Evolutionary conservation across 2,329 filamentous ascomycete genomes (phyloP).

Genomic region (Colletotrichum cereale): DNA sequence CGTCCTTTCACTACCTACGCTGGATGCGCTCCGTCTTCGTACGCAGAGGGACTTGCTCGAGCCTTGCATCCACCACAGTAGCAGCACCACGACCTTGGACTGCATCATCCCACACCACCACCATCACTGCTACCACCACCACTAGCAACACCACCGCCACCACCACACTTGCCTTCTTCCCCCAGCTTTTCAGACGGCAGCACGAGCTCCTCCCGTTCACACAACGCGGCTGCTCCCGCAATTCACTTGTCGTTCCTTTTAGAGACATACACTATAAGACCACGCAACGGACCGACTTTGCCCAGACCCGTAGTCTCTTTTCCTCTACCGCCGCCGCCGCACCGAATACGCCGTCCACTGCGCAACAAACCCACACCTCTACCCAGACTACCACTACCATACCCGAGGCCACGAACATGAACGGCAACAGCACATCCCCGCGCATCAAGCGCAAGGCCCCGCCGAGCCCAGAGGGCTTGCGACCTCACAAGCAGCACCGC

Average conservation of each 20-base stretch:
- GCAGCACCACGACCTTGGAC: constrained; percentile 28
- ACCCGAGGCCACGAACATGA: constrained; percentile 53
- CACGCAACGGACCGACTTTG: constrained; percentile 16
- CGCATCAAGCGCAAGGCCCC: constrained; percentile 67
- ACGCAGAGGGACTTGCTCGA: constrained; percentile 36
- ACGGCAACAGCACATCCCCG: constrained; percentile 54
- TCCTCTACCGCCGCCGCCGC: constrained; percentile 4
- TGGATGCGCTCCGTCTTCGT: constrained; percentile 39
- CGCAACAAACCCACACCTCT: constrained; percentile 17
- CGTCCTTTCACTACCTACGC: constrained; percentile 11
- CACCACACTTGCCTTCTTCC: constrained; percentile 3
- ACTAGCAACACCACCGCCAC: not conserved
- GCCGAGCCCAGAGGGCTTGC: constrained; percentile 54
- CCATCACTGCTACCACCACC: not conserved
- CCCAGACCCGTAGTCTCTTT: constrained; percentile 16
- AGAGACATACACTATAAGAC: constrained; percentile 32
- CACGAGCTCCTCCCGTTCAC: constrained; percentile 19
- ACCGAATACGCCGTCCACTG: constrained; percentile 7
- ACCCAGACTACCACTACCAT: constrained; percentile 14
- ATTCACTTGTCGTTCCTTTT: not conserved
- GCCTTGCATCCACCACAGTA: constrained; percentile 37
- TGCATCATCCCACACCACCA: constrained; percentile 6
- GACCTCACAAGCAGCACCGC: constrained; percentile 58
- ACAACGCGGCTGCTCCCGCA: constrained; percentile 36
- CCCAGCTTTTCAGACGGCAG: constrained; percentile 28